phyloP scores from a whole-genome alignment of 768 basidiomycete species.

The Rhizopogon sp. region DNA sequence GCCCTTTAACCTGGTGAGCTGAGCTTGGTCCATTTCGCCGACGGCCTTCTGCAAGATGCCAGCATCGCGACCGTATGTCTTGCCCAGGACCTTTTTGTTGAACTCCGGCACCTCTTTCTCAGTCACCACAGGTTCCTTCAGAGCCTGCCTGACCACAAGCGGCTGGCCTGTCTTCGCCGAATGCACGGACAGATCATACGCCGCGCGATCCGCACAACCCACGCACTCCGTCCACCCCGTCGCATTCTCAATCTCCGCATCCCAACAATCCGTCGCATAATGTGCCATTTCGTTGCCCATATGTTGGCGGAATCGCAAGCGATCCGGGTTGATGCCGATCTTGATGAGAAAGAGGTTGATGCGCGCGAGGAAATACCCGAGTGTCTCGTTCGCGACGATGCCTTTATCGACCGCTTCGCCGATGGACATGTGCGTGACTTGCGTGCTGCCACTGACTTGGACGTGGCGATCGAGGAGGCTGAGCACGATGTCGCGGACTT shows the following conservation, averaged over 20 bases:
- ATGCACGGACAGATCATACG: constrained; percentile 94
- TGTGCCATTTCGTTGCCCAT: constrained; percentile 99
- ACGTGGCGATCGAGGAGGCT: constrained; percentile 76
- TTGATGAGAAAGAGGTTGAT: constrained; percentile 86
- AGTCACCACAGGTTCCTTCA: constrained; percentile 80
- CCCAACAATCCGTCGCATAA: constrained; percentile 99
- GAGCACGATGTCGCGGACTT: constrained; percentile 72
- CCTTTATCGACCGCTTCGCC: constrained; percentile 87
- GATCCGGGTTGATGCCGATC: constrained; percentile 81
- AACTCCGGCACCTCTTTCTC: constrained; percentile 77
- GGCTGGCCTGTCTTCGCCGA: constrained; percentile 77
- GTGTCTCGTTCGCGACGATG: constrained; percentile 92
- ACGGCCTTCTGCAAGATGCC: constrained; percentile 59
- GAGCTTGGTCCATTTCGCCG: constrained; percentile 59
- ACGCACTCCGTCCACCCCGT: constrained; percentile 95
- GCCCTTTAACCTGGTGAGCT: constrained; percentile 59
- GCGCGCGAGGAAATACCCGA: constrained; percentile 94
- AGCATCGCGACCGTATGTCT: constrained; percentile 85
- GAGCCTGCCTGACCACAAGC: constrained; percentile 78
- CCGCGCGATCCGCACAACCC: constrained; percentile 96
- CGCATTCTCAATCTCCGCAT: constrained; percentile 94
- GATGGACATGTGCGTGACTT: constrained; percentile 61
- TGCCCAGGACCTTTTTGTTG: constrained; percentile 86
- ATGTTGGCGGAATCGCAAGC: constrained; percentile 94
- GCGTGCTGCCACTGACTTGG: constrained; percentile 72